Percentiles rank a stretch among this genome's conserved stretches.
Conservation (phyloP, 1,139 yeast genomes). For the Yamadazyma trypodendri region DNA sequence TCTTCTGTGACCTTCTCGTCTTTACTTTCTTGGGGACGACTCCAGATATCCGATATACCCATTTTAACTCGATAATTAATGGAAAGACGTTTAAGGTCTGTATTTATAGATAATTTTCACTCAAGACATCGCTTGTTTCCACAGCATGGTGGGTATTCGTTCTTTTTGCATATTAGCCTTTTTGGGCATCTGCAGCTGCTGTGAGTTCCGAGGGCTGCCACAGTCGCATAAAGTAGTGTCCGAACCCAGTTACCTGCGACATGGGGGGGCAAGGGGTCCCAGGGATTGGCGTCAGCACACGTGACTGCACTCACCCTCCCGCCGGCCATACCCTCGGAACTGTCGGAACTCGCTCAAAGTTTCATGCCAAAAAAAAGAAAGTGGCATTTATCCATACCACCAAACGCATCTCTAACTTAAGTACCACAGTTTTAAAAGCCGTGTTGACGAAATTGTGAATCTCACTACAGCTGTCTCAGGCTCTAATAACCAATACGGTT, state of each 20-base stretch:
- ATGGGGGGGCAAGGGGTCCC: background rate
- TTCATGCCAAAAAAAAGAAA: background rate
- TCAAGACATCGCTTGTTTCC: background rate
- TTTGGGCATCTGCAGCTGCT: background rate
- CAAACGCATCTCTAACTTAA: no score
- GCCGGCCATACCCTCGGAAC: background rate
- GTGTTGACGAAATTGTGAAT: conserved; percentile 4
- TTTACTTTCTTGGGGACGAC: conserved; percentile 1
- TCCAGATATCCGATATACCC: conserved; percentile 6
- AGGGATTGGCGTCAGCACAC: background rate
- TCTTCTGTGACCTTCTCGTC: conserved; percentile 5
- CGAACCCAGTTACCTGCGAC: background rate
- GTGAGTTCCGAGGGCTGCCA: background rate
- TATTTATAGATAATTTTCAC: conserved; percentile 5
- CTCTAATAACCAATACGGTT: no score
- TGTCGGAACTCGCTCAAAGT: conserved; percentile 2
- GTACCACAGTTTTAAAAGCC: conserved; percentile 3
- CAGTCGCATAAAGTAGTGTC: background rate
- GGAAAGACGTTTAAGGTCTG: background rate
- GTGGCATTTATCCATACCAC: background rate
- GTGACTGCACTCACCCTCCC: background rate
- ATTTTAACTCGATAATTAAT: background rate
- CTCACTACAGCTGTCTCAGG: background rate
- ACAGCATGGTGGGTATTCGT: background rate
- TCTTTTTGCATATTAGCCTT: conserved; percentile 1